These are phyloP conservation scores for Pezicula carpinea DNA, from an alignment of 2,329 filamentous ascomycete species.

Conservation along the genomic window DNA sequence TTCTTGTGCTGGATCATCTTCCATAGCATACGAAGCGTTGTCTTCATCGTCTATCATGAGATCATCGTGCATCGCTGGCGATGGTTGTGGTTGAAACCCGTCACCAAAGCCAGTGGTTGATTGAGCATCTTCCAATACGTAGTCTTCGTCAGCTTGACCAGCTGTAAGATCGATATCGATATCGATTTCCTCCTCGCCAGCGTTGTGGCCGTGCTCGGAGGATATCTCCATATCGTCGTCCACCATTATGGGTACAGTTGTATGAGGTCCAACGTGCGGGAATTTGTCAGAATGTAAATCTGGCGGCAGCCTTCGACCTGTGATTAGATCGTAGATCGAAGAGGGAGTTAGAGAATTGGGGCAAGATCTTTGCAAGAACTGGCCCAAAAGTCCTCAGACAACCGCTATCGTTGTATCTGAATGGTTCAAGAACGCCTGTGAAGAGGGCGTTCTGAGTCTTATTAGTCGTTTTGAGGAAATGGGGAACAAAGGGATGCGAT, in stretches of 20 bases:
- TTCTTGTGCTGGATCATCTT: conserved; percentile 24
- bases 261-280: not conserved
- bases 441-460: too few species aligned
- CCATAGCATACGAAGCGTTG: conserved; percentile 34
- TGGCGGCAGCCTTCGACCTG: not conserved
- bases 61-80: conserved; percentile 38
- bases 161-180: conserved; percentile 53
- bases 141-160: conserved; percentile 44
- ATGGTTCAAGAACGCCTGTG: not conserved
- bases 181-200: conserved; percentile 46
- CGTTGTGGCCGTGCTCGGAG: conserved; percentile 35
- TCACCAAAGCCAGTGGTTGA: conserved; percentile 34
- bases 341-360: too few species aligned
- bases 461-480: too few species aligned
- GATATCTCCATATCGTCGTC: conserved; percentile 52
- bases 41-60: conserved; percentile 40
- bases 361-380: too few species aligned
- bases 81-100: conserved; percentile 25
- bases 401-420: too few species aligned
- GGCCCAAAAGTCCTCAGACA: too few species aligned
- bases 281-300: not conserved
- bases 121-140: conserved; percentile 48
- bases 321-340: too few species aligned
- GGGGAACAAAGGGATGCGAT: too few species aligned
- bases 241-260: conserved; percentile 19